These are phyloP conservation scores for Fusarium domesticum DNA, from an alignment of 2,329 filamentous ascomycete species.

Conservation along the genomic window DNA sequence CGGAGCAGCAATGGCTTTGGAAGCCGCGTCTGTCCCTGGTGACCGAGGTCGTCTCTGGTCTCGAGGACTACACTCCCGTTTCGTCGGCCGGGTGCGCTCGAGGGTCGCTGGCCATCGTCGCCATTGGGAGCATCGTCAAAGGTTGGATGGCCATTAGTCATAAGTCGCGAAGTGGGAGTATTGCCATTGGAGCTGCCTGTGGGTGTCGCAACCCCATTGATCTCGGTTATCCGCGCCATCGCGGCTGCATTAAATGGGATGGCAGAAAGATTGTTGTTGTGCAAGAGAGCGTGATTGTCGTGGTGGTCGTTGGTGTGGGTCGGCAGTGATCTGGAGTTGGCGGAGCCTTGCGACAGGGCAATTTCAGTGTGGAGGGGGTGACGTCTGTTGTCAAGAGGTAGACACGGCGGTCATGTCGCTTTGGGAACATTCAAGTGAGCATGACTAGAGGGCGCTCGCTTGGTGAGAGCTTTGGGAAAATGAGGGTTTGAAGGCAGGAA, in stretches of 20 bases:
- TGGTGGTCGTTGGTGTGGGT: slow-evolving; percentile 14
- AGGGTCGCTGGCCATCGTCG: slow-evolving; percentile 41
- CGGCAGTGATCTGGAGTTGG: slow-evolving; percentile 20
- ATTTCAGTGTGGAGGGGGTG: slow-evolving; percentile 25
- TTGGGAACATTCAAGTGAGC: slow-evolving; percentile 22
- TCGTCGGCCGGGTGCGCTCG: slow-evolving; percentile 46
- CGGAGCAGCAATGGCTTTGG: slow-evolving; percentile 52
- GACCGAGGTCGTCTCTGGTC: slow-evolving; percentile 33
- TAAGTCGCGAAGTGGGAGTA: slow-evolving; percentile 29
- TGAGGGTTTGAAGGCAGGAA: slow-evolving; percentile 2
- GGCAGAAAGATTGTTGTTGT: slow-evolving; percentile 14
- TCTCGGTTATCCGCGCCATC: slow-evolving; percentile 36
- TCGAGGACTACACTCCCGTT: slow-evolving; percentile 30
- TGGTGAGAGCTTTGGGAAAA: slow-evolving; percentile 3
- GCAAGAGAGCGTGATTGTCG: slow-evolving; percentile 24
- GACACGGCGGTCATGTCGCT: slow-evolving; percentile 27
- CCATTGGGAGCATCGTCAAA: slow-evolving; percentile 26
- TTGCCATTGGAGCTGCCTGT: slow-evolving; percentile 26
- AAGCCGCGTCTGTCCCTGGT: slow-evolving; percentile 38
- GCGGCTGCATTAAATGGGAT: slow-evolving; percentile 18
- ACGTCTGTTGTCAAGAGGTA: slow-evolving; percentile 21
- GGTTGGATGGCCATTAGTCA: slow-evolving; percentile 30
- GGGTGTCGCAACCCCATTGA: slow-evolving; percentile 17
- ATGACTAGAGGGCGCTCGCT: slow-evolving; percentile 20
- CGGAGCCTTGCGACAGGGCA: slow-evolving; percentile 22